phyloP scores from a whole-genome alignment of 495 filamentous ascomycete species.

The Aspergillus bridgeri region DNA sequence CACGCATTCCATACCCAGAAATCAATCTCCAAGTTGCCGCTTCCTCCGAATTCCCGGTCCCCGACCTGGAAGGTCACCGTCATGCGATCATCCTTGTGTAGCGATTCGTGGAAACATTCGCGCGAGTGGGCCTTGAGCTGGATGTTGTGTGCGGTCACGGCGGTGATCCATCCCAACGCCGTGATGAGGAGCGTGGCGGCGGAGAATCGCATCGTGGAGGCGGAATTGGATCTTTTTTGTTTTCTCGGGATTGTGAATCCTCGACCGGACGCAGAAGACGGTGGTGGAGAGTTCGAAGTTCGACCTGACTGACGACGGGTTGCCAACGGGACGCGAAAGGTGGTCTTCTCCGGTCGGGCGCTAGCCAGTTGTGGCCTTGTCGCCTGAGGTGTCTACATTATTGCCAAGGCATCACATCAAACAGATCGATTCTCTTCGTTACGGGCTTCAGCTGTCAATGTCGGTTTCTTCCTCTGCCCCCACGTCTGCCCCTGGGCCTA shows the following conservation, averaged over 20 bases:
- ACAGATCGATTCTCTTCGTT: no score
- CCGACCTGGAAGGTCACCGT: conserved; percentile 98
- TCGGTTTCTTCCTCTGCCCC: no score
- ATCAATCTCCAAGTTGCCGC: conserved; percentile 92
- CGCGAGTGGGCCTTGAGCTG: conserved; percentile 83
- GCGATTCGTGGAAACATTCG: conserved; percentile 94
- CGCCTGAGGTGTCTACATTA: conserved; percentile 1
- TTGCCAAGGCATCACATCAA: neutral
- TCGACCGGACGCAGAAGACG: conserved; percentile 13
- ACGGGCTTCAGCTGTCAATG: no score
- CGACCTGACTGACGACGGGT: conserved; percentile 11
- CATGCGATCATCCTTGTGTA: conserved; percentile 95
- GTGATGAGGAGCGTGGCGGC: conserved; percentile 54
- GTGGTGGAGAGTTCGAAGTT: conserved; percentile 12
- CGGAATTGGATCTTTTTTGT: neutral
- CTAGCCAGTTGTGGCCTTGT: conserved; percentile 29
- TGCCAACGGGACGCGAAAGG: conserved; percentile 41
- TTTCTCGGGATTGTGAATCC: neutral
- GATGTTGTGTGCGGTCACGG: conserved; percentile 84
- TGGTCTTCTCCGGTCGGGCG: conserved; percentile 31
- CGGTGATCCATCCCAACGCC: conserved; percentile 59
- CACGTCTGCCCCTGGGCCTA: no score
- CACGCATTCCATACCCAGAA: conserved; percentile 74
- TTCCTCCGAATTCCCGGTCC: conserved; percentile 91
- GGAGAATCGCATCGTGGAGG: conserved; percentile 52